phyloP scores from a whole-genome alignment of 1,284 basidiomycete genomes.

The Ceraceosorus bombacis region DNA sequence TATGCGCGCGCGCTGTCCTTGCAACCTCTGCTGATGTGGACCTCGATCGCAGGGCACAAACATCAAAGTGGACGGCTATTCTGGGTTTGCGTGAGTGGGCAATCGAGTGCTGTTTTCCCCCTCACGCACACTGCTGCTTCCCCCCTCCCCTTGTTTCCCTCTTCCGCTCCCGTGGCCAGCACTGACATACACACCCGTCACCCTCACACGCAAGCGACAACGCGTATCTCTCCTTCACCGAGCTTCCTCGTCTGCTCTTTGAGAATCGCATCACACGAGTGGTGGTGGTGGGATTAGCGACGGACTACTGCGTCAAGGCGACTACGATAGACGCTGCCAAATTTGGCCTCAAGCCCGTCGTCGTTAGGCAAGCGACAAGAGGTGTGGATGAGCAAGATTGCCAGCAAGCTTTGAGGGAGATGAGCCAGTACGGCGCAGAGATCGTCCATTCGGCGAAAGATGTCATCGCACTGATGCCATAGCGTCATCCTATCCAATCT shows the following conservation, averaged over 20 bases:
- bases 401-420: conserved; percentile 1
- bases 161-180: neutral
- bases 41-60: conserved; percentile 38
- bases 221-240: conserved; percentile 18
- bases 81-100: conserved; percentile 46
- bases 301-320: conserved; percentile 58
- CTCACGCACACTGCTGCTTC: neutral
- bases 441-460: neutral
- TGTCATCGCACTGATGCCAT: too few relatives aligned
- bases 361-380: conserved; percentile 32
- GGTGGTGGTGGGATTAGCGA: conserved; percentile 58
- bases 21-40: neutral
- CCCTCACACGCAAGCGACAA: conserved; percentile 34
- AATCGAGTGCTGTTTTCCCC: too few relatives aligned
- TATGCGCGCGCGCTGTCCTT: neutral
- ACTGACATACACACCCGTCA: neutral
- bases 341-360: conserved; percentile 51
- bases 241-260: conserved; percentile 32
- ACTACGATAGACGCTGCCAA: conserved; percentile 53
- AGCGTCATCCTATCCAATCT: too few relatives aligned
- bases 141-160: neutral
- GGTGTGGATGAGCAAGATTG: conserved; percentile 12
- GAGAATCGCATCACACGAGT: conserved; percentile 46
- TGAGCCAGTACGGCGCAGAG: conserved; percentile 6
- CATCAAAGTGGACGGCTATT: conserved; percentile 56